These are phyloP conservation scores for Thraustochytrium striatum DNA, from an alignment of 352 stramenopile species.

Conservation along the genomic window DNA sequence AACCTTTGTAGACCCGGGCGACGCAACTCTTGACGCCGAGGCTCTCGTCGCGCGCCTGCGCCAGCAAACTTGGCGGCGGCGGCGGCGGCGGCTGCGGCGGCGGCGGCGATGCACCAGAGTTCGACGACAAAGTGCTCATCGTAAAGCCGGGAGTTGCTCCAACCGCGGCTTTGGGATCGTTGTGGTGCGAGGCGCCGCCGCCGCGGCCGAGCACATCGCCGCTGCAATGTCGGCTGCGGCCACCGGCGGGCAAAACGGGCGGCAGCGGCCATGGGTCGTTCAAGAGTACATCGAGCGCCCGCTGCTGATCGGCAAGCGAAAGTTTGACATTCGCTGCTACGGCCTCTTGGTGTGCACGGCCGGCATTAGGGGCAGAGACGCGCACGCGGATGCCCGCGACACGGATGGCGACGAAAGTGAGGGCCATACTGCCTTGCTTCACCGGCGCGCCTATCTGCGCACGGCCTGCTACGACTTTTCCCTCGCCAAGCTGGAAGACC, in stretches of 20 bases:
- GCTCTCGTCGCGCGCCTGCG: neutral
- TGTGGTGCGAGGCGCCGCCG: neutral
- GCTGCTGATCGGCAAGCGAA: slow-evolving; percentile 58
- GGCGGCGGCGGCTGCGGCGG: neutral
- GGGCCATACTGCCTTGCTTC: slow-evolving; percentile 64
- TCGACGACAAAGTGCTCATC: slow-evolving; percentile 31
- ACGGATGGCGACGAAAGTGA: neutral
- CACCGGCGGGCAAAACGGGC: too few relatives aligned
- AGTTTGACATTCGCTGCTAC: slow-evolving; percentile 62
- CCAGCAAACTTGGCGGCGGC: neutral
- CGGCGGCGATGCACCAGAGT: neutral
- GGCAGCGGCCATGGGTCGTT: slow-evolving; percentile 55
- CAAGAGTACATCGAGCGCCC: slow-evolving; percentile 70
- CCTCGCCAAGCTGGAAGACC: slow-evolving; percentile 59
- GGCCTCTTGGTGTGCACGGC: neutral
- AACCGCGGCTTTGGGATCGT: slow-evolving; percentile 32
- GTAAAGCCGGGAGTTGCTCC: slow-evolving; percentile 27
- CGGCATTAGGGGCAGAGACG: too few relatives aligned
- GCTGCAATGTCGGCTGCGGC: neutral
- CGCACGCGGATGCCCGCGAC: neutral
- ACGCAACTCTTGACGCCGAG: neutral
- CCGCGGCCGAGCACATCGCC: neutral
- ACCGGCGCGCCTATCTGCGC: slow-evolving; percentile 79
- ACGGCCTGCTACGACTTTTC: slow-evolving; percentile 68
- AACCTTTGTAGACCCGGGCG: too few relatives aligned